Evolutionary conservation across 441 rosid species (phyloP).

Genomic region (Eutrema salsugineum): DNA sequence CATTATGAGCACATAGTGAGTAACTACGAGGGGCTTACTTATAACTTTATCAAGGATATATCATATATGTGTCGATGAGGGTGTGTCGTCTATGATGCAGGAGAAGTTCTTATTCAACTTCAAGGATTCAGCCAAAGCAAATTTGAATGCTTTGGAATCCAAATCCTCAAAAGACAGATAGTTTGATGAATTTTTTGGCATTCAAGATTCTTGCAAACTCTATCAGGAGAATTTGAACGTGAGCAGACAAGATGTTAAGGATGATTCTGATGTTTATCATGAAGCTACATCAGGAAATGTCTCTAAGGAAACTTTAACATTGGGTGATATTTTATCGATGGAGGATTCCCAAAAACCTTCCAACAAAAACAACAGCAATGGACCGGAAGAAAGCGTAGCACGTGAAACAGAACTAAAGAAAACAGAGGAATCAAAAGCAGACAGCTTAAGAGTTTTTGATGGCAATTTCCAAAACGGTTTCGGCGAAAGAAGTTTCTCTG

Average conservation of each 20-base stretch:
- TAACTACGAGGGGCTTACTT: slow-evolving; percentile 40
- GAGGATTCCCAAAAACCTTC: neutral
- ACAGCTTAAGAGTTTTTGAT: slow-evolving; percentile 1
- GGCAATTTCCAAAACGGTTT: neutral
- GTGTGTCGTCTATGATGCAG: slow-evolving; percentile 34
- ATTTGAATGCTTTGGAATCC: neutral
- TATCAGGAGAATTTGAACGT: slow-evolving; percentile 24
- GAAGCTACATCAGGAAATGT: slow-evolving; percentile 18
- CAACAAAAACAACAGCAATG: neutral
- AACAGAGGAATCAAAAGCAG: neutral
- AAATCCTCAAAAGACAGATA: neutral
- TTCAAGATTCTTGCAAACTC: slow-evolving; percentile 1
- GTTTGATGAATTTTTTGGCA: slow-evolving; percentile 10
- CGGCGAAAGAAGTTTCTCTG: slow-evolving; percentile 67
- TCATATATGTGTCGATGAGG: slow-evolving; percentile 71
- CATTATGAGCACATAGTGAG: no score
- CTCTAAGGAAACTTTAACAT: slow-evolving; percentile 32
- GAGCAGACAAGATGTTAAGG: no score
- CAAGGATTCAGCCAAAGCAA: slow-evolving; percentile 14
- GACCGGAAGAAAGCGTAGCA: slow-evolving; percentile 8
- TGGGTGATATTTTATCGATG: slow-evolving; percentile 39
- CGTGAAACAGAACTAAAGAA: neutral
- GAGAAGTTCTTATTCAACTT: slow-evolving; percentile 45
- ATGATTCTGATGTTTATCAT: no score
- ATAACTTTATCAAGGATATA: slow-evolving; percentile 56